Conservation (phyloP, 73 alveolate genomes). For the Urostyla sp. region DNA sequence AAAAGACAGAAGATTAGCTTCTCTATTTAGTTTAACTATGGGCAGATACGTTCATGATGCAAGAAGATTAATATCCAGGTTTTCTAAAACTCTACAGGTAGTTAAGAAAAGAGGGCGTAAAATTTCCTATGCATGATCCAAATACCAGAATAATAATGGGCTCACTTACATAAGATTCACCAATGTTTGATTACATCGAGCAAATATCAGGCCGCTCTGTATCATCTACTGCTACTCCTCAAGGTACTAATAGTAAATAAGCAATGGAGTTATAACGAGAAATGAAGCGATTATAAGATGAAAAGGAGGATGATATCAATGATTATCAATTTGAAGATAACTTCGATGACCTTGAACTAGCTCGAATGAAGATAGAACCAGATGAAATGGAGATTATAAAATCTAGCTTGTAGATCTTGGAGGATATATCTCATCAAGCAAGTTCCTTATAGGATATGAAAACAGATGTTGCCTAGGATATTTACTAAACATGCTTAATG, state of each 20-base stretch:
- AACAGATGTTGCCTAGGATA: conserved; percentile 59
- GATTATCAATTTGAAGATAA: conserved; percentile 13
- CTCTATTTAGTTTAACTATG: conserved; percentile 76
- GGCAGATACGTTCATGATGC: conserved; percentile 91
- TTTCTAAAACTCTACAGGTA: conserved; percentile 63
- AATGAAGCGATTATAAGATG: conserved; percentile 1
- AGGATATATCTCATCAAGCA: conserved; percentile 50
- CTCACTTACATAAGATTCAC: conserved; percentile 76
- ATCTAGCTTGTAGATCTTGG: conserved; percentile 57
- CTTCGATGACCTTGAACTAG: conserved; percentile 26
- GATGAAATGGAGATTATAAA: conserved; percentile 63
- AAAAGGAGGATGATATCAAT: conserved; percentile 11
- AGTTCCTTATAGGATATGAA: conserved; percentile 49
- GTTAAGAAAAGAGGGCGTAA: conserved; percentile 73
- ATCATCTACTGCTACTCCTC: conserved; percentile 7
- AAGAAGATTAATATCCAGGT: conserved; percentile 78
- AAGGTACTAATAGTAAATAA: conserved; percentile 4
- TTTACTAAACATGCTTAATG: conserved; percentile 55
- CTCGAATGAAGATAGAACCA: conserved; percentile 44
- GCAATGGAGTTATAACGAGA: conserved; percentile 17
- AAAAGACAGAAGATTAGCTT: conserved; percentile 71
- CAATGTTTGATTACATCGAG: conserved; percentile 77
- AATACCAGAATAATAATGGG: conserved; percentile 74
- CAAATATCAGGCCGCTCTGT: conserved; percentile 25
- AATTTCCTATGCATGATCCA: conserved; percentile 79